A percentile compares a stretch with the other conserved stretches of the same genome.
phyloP scores from a whole-genome alignment of 805 yeast species.

The Zygosaccharomyces gambellarensis region DNA sequence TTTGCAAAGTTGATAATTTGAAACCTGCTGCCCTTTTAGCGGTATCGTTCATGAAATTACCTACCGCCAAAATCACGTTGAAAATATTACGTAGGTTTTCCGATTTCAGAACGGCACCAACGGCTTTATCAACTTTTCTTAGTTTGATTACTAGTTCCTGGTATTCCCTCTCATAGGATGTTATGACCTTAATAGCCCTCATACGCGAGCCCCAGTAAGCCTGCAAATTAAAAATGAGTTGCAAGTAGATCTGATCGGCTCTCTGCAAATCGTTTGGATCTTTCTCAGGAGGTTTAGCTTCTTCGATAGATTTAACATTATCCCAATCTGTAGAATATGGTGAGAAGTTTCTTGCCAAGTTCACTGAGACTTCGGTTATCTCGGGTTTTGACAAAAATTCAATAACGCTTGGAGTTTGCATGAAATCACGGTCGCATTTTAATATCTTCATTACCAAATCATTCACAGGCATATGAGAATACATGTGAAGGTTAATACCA shows the following conservation, averaged over 20 bases:
- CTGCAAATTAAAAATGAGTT: slow-evolving; percentile 74
- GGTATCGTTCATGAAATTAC: slow-evolving; percentile 94
- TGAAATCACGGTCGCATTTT: slow-evolving; percentile 66
- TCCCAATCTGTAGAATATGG: slow-evolving; percentile 80
- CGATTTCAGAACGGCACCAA: slow-evolving; percentile 59
- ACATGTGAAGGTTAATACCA: slow-evolving; percentile 86
- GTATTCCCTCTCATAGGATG: slow-evolving; percentile 75
- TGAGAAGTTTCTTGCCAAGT: slow-evolving; percentile 62
- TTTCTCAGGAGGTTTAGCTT: slow-evolving; percentile 50
- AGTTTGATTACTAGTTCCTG: slow-evolving; percentile 63
- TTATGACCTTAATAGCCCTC: slow-evolving; percentile 67
- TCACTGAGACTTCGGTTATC: slow-evolving; percentile 68
- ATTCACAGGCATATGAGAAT: slow-evolving; percentile 54
- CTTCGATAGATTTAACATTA: slow-evolving; percentile 37
- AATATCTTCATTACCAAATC: slow-evolving; percentile 67
- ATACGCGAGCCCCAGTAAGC: slow-evolving; percentile 91
- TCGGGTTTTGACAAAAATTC: slow-evolving; percentile 80
- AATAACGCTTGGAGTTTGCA: slow-evolving; percentile 65
- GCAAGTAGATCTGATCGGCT: slow-evolving; percentile 80
- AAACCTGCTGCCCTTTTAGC: slow-evolving; percentile 91
- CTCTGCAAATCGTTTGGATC: slow-evolving; percentile 75
- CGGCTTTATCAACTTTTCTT: slow-evolving; percentile 67
- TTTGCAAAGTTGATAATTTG: slow-evolving; percentile 80
- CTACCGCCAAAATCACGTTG: slow-evolving; percentile 83
- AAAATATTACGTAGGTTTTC: slow-evolving; percentile 65